A percentile compares a stretch with the other conserved stretches of the same genome.
phyloP scores from a whole-genome alignment of 176 grass and related monocot species.

The Bromus sterilis region DNA sequence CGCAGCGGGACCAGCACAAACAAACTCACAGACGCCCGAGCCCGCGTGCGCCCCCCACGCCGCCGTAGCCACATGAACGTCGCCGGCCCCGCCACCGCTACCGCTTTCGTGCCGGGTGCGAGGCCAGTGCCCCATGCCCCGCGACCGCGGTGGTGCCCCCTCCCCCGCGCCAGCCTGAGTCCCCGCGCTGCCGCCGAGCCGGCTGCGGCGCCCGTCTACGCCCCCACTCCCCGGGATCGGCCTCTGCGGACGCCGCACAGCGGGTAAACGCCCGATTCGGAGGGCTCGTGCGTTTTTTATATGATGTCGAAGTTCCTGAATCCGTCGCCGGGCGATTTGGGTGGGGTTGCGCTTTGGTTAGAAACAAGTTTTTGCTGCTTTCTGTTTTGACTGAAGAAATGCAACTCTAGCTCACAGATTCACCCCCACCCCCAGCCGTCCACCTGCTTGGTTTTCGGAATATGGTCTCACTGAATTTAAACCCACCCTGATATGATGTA shows the following conservation, averaged over 20 bases:
- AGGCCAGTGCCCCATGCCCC: not conserved
- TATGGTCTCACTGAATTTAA: not conserved
- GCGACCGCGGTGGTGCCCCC: not conserved
- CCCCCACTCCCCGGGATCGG: conserved; percentile 55
- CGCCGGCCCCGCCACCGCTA: conserved; percentile 8
- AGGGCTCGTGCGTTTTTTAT: not conserved
- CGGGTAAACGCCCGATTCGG: conserved; percentile 32
- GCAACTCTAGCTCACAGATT: not conserved
- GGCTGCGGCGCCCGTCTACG: conserved; percentile 46
- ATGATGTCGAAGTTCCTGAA: not conserved
- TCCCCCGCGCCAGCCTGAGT: not conserved
- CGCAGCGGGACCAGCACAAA: not conserved
- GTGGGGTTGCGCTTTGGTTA: not conserved
- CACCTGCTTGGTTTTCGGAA: not conserved
- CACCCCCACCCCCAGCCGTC: not conserved
- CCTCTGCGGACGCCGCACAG: conserved; percentile 84
- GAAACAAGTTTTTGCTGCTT: not conserved
- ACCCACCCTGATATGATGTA: no score
- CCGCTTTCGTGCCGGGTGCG: not conserved
- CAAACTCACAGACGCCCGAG: not conserved
- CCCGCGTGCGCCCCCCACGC: not conserved
- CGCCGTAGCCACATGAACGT: conserved; percentile 16
- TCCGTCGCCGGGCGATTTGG: not conserved
- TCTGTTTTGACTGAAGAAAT: not conserved
- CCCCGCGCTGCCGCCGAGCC: not conserved